Conservation (phyloP, 345 rosid species). For the Acer campestre region DNA sequence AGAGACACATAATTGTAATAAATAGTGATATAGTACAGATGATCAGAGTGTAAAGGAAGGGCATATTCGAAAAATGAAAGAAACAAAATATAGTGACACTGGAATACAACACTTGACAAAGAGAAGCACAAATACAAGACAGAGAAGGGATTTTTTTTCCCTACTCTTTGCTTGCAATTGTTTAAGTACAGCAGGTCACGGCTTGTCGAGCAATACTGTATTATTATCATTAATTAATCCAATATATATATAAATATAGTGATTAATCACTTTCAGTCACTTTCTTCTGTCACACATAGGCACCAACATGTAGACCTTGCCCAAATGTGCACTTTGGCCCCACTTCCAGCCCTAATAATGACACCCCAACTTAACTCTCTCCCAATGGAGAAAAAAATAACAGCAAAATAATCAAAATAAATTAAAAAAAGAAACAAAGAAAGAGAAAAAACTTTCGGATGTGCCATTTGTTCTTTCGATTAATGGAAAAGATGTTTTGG, state of each 20-base stretch:
- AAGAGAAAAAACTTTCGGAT: neutral
- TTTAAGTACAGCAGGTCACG: conserved; percentile 40
- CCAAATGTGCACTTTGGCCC: conserved; percentile 43
- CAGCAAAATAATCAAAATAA: neutral
- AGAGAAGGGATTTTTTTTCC: neutral
- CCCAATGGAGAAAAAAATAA: neutral
- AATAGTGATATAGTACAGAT: conserved; percentile 27
- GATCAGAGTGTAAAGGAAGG: conserved; percentile 27
- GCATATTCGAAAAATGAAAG: conserved; percentile 45
- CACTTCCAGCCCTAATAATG: conserved; percentile 41
- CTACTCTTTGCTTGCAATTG: conserved; percentile 15
- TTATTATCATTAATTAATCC: conserved; percentile 32
- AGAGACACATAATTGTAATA: neutral
- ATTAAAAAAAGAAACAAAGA: neutral
- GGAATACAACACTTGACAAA: conserved; percentile 32
- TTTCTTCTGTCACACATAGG: conserved; percentile 46
- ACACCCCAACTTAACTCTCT: conserved; percentile 35
- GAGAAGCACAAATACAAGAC: conserved; percentile 18
- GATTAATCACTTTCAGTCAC: conserved; percentile 39
- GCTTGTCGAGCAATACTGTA: conserved; percentile 51
- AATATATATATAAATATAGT: conserved; percentile 25
- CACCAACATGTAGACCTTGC: conserved; percentile 69
- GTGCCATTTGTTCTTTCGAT: neutral
- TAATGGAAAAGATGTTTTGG: conserved; percentile 15
- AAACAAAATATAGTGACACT: conserved; percentile 58